These are phyloP conservation scores for Arxiozyma telluris DNA, from an alignment of 1,139 yeast genomes.

Conservation along the genomic window DNA sequence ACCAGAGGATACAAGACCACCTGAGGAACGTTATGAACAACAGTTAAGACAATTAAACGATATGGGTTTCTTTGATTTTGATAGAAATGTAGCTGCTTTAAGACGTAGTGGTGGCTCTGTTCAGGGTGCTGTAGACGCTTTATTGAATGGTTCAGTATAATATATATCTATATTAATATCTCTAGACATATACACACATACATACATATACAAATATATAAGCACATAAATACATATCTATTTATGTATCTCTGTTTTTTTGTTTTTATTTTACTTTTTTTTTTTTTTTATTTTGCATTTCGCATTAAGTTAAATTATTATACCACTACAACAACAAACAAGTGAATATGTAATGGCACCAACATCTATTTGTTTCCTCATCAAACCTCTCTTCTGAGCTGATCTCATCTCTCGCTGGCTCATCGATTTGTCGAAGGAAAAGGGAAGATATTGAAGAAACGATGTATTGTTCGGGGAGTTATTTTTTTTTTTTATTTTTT, in stretches of 20 bases:
- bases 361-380: too few relatives aligned
- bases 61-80: constrained; percentile 93
- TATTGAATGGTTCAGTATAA: constrained; percentile 47
- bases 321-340: neutral
- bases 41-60: constrained; percentile 91
- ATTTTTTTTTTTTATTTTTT: too few relatives aligned
- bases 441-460: too few relatives aligned
- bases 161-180: neutral
- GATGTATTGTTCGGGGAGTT: too few relatives aligned
- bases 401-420: too few relatives aligned
- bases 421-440: too few relatives aligned
- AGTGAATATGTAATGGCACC: neutral
- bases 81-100: constrained; percentile 80
- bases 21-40: constrained; percentile 87
- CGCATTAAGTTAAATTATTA: too few relatives aligned
- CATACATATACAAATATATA: neutral
- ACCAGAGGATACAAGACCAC: constrained; percentile 66
- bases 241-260: too few relatives aligned
- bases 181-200: neutral
- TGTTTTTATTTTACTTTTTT: too few relatives aligned
- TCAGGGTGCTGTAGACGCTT: constrained; percentile 89
- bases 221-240: too few relatives aligned
- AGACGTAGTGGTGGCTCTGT: constrained; percentile 95
- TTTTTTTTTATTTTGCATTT: too few relatives aligned
- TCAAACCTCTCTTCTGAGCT: too few relatives aligned